A percentile compares a stretch with the other conserved stretches of the same genome.
Conservation (phyloP, 805 yeast genomes). For the Starmerella gropengiesseri region DNA sequence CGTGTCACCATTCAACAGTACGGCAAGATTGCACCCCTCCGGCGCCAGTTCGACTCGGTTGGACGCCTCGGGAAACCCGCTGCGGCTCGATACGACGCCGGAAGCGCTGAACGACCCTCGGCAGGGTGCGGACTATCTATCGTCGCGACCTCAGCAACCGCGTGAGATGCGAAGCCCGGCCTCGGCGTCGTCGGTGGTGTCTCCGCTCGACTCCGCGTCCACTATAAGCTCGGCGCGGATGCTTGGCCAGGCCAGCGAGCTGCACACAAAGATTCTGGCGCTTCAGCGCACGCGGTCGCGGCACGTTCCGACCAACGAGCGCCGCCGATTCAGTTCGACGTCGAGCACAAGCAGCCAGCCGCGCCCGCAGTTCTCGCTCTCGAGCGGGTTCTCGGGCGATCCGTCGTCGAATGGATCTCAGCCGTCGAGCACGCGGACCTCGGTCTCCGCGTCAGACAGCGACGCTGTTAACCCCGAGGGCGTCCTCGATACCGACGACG, state of each 20-base stretch:
- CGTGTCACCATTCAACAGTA: conserved; percentile 7
- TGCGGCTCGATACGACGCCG: conserved; percentile 19
- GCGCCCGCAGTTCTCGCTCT: conserved; percentile 12
- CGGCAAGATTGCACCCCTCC: conserved; percentile 1
- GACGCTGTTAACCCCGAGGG: background rate
- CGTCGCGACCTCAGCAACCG: conserved; percentile 4
- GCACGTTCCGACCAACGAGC: conserved; percentile 22
- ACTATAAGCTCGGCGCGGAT: background rate
- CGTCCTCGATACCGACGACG: conserved; percentile 7
- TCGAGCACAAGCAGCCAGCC: conserved; percentile 13
- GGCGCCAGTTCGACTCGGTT: background rate
- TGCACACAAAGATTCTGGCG: conserved; percentile 78
- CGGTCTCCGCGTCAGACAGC: conserved; percentile 10
- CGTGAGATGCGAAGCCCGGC: conserved; percentile 5
- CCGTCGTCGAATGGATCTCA: conserved; percentile 1
- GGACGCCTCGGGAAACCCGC: conserved; percentile 4
- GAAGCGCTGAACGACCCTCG: conserved; percentile 13
- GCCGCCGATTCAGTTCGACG: conserved; percentile 21
- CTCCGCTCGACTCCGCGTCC: conserved; percentile 8
- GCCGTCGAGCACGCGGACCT: conserved; percentile 5
- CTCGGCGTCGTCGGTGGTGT: conserved; percentile 1
- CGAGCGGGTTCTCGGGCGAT: background rate
- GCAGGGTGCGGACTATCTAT: background rate
- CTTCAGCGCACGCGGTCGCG: conserved; percentile 71
- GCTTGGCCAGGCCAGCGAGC: conserved; percentile 41